Percentiles rank a stretch among this genome's conserved stretches.
Evolutionary conservation across 805 yeast genomes (phyloP).

Genomic region (Metschnikowia sp.): DNA sequence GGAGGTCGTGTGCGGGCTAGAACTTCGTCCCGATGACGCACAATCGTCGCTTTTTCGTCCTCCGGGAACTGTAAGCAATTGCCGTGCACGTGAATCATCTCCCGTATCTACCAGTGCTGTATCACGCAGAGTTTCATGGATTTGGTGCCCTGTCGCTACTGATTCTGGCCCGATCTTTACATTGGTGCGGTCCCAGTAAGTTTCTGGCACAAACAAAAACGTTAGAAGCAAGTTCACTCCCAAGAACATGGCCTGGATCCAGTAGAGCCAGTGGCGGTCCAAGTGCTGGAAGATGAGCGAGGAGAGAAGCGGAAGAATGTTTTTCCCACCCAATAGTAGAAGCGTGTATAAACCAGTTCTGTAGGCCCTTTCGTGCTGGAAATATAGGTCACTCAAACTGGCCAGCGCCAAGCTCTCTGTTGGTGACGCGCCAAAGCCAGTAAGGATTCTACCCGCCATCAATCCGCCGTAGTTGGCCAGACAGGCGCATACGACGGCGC

Average conservation of each 20-base stretch:
- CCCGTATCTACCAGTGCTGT: too few relatives aligned
- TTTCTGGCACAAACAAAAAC: conserved; percentile 58
- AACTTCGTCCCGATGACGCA: background rate
- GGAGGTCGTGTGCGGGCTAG: conserved; percentile 18
- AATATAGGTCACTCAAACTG: conserved; percentile 59
- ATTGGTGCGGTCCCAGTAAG: conserved; percentile 60
- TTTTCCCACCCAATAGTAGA: conserved; percentile 59
- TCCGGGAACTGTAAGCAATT: too few relatives aligned
- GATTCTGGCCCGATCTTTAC: conserved; percentile 19
- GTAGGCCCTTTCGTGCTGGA: conserved; percentile 60
- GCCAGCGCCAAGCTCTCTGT: conserved; percentile 59
- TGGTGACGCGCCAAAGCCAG: conserved; percentile 61
- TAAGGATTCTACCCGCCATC: conserved; percentile 55
- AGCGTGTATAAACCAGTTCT: conserved; percentile 56
- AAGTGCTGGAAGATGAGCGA: conserved; percentile 48
- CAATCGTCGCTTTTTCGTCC: too few relatives aligned
- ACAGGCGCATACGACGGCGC: conserved; percentile 53
- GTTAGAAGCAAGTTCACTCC: conserved; percentile 45
- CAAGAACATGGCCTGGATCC: conserved; percentile 53
- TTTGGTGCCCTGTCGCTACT: too few relatives aligned
- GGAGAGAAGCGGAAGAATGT: conserved; percentile 53
- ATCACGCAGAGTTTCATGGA: too few relatives aligned
- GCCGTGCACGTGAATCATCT: too few relatives aligned
- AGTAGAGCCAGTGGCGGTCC: conserved; percentile 59
- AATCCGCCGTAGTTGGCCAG: conserved; percentile 47